Percentiles rank a stretch among this genome's conserved stretches.
Evolutionary conservation across 331 rosid species (phyloP).

Genomic region (Malus hybrid): DNA sequence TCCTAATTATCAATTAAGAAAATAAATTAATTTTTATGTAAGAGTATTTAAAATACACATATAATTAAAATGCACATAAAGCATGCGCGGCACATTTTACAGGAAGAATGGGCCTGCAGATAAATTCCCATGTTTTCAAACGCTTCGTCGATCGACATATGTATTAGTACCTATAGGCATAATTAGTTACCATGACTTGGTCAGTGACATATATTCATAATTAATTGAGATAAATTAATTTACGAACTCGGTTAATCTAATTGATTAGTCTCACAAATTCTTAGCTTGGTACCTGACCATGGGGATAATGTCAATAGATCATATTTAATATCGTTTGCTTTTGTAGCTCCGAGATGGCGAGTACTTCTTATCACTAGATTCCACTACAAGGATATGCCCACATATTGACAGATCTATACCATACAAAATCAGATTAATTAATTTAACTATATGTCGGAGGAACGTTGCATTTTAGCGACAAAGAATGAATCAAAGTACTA

Average conservation of each 20-base stretch:
- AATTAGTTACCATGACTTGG: neutral
- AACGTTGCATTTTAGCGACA: neutral
- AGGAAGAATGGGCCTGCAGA: neutral
- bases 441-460: neutral
- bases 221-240: neutral
- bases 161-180: neutral
- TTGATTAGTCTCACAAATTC: neutral
- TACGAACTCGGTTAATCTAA: neutral
- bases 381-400: neutral
- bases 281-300: neutral
- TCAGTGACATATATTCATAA: neutral
- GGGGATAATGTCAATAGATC: neutral
- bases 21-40: neutral
- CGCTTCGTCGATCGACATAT: neutral
- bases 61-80: too few species aligned
- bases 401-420: neutral
- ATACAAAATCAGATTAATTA: neutral
- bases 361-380: neutral
- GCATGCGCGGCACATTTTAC: neutral
- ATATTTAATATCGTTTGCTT: neutral
- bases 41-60: too few species aligned
- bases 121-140: neutral
- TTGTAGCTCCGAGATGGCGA: neutral
- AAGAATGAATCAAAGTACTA: conserved; percentile 1
- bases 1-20: neutral